Evolutionary conservation across 2,329 filamentous ascomycete genomes (phyloP), one percentile per base, ranked within the genome.

Genomic region (Trichoderma sp.): DNA sequence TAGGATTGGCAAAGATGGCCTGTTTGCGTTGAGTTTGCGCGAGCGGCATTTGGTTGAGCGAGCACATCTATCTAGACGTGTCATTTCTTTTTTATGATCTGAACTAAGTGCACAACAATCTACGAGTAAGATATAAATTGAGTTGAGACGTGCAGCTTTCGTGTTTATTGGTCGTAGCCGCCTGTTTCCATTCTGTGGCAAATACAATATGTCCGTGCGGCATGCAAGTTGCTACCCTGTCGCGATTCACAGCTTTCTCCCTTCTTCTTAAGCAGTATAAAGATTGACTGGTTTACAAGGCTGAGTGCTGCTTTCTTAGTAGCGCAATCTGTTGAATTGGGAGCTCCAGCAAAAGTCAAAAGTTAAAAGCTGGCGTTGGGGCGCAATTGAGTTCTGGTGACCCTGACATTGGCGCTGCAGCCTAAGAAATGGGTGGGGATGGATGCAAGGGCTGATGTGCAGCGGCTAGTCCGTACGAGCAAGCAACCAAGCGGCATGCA

Each of bases 381-480:
- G 35, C 16, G 11, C 14, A 47, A 43, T 49, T 49, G 37, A 47
- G 4, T 47, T 43, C 8, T n/a, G 29, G 58, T 33, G 14, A 16
- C n/a, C 29, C 29, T 33, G 11, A 19, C 27, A 16, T 27, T 27
- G 27, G 27, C 31, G 47, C 31, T 49, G 5, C 5, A 55, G 49
- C 49, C 61, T 40, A 21, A 31, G 61, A 43, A 56, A 64, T 21
- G 33, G n/a, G n/a, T 3, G 31, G 61, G 27, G 27, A 27, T 27
- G 27, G 19, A 43, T 6, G 33, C 49, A 56, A 19, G 61, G 49
- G 61, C 49, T 56, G 61, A 43, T 52, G 61, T 59, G 63, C 21
- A 35, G 63, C 40, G 40, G 40, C 40, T 43, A n/a, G 3, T 31
- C 16, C 27, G 2, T 24, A 35, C 11, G 8, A 47, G 19, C 27